phyloP scores from a whole-genome alignment of 805 yeast species.

The Henningerozyma blattae region DNA sequence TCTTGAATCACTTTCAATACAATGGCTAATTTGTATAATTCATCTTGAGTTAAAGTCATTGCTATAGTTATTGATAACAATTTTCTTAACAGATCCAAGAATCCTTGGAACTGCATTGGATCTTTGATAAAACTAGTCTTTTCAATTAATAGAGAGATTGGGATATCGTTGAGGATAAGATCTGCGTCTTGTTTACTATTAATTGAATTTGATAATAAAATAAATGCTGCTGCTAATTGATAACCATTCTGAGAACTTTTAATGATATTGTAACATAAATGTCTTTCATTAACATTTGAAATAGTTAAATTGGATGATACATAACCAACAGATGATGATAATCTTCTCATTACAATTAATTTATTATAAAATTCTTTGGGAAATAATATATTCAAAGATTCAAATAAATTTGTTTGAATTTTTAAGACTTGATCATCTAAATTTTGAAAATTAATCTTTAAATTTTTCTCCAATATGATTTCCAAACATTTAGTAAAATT shows the following conservation, averaged over 20 bases:
- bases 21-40: conserved; percentile 5
- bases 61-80: conserved; percentile 13
- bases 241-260: conserved; percentile 10
- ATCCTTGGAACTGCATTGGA: conserved; percentile 24
- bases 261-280: conserved; percentile 7
- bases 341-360: conserved; percentile 22
- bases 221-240: conserved; percentile 13
- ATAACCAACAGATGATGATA: conserved; percentile 15
- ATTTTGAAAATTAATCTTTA: conserved; percentile 6
- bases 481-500: conserved; percentile 14
- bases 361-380: conserved; percentile 16
- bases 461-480: conserved; percentile 7
- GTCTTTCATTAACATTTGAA: conserved; percentile 12
- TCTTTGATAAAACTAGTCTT: conserved; percentile 12
- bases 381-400: conserved; percentile 8
- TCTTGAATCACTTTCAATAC: conserved; percentile 14
- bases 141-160: conserved; percentile 8
- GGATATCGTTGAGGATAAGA: conserved; percentile 6
- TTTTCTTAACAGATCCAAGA: conserved; percentile 19
- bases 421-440: neutral
- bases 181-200: conserved; percentile 12
- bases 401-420: conserved; percentile 11
- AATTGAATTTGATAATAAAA: conserved; percentile 19
- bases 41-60: conserved; percentile 10
- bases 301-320: conserved; percentile 17